phyloP scores from a whole-genome alignment of 176 grass and related monocot species.

The Pontederia crassipes region DNA sequence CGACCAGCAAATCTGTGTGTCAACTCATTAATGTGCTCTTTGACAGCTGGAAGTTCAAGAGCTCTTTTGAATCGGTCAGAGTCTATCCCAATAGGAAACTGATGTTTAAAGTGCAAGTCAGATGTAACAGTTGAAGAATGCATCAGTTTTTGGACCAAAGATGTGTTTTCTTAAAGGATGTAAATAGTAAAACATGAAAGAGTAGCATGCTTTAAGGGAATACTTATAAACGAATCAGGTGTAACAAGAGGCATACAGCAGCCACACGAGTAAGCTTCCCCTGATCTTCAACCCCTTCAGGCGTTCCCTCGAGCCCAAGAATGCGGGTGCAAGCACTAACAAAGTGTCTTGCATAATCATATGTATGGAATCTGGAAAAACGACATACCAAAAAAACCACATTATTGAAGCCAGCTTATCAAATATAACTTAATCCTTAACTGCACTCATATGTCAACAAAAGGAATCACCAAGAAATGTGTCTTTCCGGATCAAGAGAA shows the following conservation, averaged over 20 bases:
- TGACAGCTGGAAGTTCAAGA: slow-evolving; percentile 59
- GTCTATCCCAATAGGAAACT: slow-evolving; percentile 99
- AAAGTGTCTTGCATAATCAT: slow-evolving; percentile 28
- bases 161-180: neutral
- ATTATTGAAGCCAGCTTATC: too few relatives aligned
- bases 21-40: slow-evolving; percentile 65
- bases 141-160: neutral
- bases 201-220: neutral
- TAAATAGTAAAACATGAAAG: neutral
- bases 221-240: neutral
- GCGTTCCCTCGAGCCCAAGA: slow-evolving; percentile 95
- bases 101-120: slow-evolving; percentile 42
- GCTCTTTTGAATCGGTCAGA: slow-evolving; percentile 86
- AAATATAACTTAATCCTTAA: too few relatives aligned
- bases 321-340: slow-evolving; percentile 96
- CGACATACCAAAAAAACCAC: neutral
- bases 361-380: slow-evolving; percentile 22
- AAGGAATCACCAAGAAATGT: too few relatives aligned
- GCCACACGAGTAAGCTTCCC: slow-evolving; percentile 89
- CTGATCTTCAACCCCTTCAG: slow-evolving; percentile 97
- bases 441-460: too few relatives aligned
- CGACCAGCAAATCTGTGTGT: slow-evolving; percentile 35
- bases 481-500: too few relatives aligned
- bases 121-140: slow-evolving; percentile 9
- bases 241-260: slow-evolving; percentile 48